Evolutionary conservation across 805 yeast genomes (phyloP).

Genomic region (Sugiyamaella chiloensis): DNA sequence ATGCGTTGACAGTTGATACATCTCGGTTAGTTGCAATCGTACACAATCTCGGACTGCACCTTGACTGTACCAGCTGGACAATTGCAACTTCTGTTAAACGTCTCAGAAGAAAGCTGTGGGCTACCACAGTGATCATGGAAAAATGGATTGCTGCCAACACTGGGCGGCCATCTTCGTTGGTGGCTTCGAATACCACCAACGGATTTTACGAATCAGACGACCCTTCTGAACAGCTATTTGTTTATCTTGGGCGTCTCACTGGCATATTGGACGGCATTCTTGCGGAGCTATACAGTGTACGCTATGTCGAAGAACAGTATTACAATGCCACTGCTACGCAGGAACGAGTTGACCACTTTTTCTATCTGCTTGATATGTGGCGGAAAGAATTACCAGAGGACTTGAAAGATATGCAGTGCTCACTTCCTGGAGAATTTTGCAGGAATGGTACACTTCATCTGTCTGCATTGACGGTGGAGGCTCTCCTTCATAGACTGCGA

Average conservation of each 20-base stretch:
- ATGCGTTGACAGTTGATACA: constrained; percentile 24
- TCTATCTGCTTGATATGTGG: constrained; percentile 27
- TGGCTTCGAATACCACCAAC: constrained; percentile 21
- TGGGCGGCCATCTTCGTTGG: constrained; percentile 34
- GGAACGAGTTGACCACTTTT: constrained; percentile 20
- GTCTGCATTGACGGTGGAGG: constrained; percentile 31
- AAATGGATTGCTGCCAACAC: constrained; percentile 35
- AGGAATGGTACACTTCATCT: constrained; percentile 33
- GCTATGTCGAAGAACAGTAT: constrained; percentile 18
- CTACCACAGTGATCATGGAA: constrained; percentile 34
- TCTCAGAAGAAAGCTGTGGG: constrained; percentile 35
- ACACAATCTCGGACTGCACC: constrained; percentile 33
- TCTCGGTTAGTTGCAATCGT: constrained; percentile 32
- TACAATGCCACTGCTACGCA: constrained; percentile 13
- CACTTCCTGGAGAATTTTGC: constrained; percentile 27
- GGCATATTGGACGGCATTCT: constrained; percentile 28
- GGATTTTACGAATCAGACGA: constrained; percentile 22
- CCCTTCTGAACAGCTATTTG: constrained; percentile 31
- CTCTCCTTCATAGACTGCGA: constrained; percentile 28
- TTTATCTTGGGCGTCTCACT: constrained; percentile 28
- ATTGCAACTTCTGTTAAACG: constrained; percentile 32
- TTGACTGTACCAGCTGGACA: constrained; percentile 36
- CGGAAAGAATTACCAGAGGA: constrained; percentile 27
- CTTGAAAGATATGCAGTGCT: constrained; percentile 26
- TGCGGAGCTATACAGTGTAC: constrained; percentile 25